Base-by-base conservation (phyloP, 1,284 basidiomycete species). In the Naganishia sp. region DNA sequence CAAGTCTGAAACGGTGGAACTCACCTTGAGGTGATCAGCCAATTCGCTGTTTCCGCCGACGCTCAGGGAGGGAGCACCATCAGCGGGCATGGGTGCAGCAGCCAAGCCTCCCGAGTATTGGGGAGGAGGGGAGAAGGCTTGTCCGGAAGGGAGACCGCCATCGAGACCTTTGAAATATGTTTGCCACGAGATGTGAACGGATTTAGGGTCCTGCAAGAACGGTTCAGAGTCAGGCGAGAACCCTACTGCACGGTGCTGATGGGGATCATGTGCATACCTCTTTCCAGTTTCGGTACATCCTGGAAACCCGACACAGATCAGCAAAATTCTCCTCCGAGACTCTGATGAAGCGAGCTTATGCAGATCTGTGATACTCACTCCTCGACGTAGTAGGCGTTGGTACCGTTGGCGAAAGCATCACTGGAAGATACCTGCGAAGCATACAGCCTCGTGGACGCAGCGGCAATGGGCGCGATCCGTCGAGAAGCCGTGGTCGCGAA, bases 111-210 rank as follows among this genome's bases (percentile, higher is more conserved):
- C 68, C 50, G 54, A 18, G 70, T 80, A 73, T 21, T 80, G 80
- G 1, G 94, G 94, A 36, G 94, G 90, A 33, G 90, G 87, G 66
- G 86, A 86, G 83, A 92, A 99, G 2, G 95, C 92, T 72, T 90
- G 85, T 52, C 87, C 80, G 69, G 91, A 91, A 3, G 88, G 83
- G 21, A 98, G 78, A 66, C 95, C 95, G 74, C 90, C 90, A 74
- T 96, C 92, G 77, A 99, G 85, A 46, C 92, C 96, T 11, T 87
- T 85, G 77, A 99, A 99, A 82, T 99, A 99, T 64, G 89, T 86
- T 70, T 90, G 86, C 96, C 96, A 99, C 39, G 93, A 96, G 2
- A 87, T 84, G 81, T 99, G 95, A 0, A 99, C 96, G 52, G 90
- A 90, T 72, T 86, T 85, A 48, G 93, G 92, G 81, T 99, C 91